These are phyloP conservation scores for Barnettozyma botsteinii DNA, from an alignment of 805 yeast genomes.

Conservation along the genomic window DNA sequence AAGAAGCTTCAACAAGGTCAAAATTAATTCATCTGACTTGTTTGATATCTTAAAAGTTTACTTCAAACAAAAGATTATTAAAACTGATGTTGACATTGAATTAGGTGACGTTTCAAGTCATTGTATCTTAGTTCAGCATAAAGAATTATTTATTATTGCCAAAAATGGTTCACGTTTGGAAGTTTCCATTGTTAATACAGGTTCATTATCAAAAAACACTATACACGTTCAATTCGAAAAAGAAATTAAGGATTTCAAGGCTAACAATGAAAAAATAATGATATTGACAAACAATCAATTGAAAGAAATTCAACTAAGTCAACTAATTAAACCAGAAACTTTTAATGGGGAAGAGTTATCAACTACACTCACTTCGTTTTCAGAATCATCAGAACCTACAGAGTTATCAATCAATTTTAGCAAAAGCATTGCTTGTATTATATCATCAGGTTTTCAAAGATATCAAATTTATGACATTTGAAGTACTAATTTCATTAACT, in stretches of 20 bases:
- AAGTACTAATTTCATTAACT: background rate
- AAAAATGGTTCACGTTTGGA: constrained; percentile 10
- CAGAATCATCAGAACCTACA: constrained; percentile 15
- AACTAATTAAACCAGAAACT: background rate
- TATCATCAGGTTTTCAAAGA: constrained; percentile 29
- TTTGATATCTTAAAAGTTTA: constrained; percentile 14
- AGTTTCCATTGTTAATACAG: constrained; percentile 12
- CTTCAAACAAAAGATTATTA: constrained; percentile 4
- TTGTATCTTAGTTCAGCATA: constrained; percentile 11
- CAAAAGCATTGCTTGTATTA: constrained; percentile 30
- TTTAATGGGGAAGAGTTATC: background rate
- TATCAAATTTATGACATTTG: constrained; percentile 4
- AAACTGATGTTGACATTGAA: constrained; percentile 4
- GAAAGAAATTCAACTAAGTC: background rate
- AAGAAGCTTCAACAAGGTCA: constrained; percentile 20
- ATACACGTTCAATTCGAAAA: constrained; percentile 2
- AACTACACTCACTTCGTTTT: constrained; percentile 1
- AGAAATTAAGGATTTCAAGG: constrained; percentile 12
- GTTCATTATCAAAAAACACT: background rate
- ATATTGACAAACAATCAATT: constrained; percentile 3
- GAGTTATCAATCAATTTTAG: constrained; percentile 27
- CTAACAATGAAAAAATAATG: constrained; percentile 11
- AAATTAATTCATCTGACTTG: constrained; percentile 20
- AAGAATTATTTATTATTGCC: constrained; percentile 10
- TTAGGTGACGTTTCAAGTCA: constrained; percentile 17